Base-by-base conservation (phyloP, 2,329 filamentous ascomycete genomes). In the Paecilomyces niveus region DNA sequence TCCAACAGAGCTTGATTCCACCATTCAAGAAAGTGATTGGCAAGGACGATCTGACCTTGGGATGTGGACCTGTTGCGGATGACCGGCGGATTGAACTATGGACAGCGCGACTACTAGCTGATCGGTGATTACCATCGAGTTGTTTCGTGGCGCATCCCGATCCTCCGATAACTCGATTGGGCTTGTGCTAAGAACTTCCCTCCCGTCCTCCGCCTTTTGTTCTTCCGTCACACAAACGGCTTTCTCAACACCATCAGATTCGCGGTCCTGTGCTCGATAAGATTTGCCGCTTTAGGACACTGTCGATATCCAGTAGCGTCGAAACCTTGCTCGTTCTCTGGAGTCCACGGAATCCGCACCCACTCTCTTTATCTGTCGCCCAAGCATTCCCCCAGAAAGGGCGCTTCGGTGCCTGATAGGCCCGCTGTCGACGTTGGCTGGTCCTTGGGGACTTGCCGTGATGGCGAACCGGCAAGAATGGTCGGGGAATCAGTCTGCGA, bases 381-480 rank as follows among this genome's bases (percentile, higher is more conserved):
- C 8, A 18, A 45, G 6, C 39, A n/a, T n/a, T n/a, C 39, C 39
- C 39, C 39, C 39, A 13, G 1, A 29, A 33, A 32, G 8, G 31
- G 32, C 11, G 33, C 4, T 15, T 13, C 33, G 11, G 33, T 39
- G 33, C 35, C 35, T 39, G 35, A 39, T 13, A 39, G 39, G n/a
- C 39, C 39, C 39, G 39, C 39, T n/a, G n/a, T 45, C 39, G n/a
- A 45, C 51, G 39, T 49, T 56, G 45, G 51, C 54, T 59, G 62
- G 61, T 59, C 59, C 62, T 62, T 59, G 59, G 63, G 63, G 60
- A 60, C 54, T 56, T 51, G 51, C 62, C 58, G 62, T 54, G 60
- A 67, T 58, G 56, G 56, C 54, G 3, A 13, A 39, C 33, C 60
- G 65, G 58, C 63, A 62, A 58, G 64, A 66, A 59, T 57, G 62